A percentile compares a stretch with the other conserved stretches of the same genome.
These are phyloP conservation scores for Alternaria sp. DNA, from an alignment of 2,329 filamentous ascomycete genomes.

Conservation along the genomic window DNA sequence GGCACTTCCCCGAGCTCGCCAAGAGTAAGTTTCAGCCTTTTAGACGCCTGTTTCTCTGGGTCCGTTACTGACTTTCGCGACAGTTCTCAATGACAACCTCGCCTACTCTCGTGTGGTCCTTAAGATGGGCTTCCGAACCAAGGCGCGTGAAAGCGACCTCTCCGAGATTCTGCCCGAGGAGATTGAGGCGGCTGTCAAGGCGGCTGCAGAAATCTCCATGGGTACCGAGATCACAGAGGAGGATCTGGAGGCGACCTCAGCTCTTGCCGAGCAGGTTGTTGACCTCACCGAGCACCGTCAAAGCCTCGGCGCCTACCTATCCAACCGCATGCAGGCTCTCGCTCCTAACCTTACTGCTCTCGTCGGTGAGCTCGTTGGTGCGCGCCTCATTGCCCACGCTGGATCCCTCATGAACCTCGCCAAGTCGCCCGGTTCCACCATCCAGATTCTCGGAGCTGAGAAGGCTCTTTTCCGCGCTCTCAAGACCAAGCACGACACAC, in stretches of 20 bases:
- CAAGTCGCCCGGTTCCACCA: slow-evolving; percentile 92
- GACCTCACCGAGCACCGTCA: slow-evolving; percentile 81
- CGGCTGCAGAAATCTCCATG: slow-evolving; percentile 96
- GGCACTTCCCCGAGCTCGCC: slow-evolving; percentile 98
- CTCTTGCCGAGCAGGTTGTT: slow-evolving; percentile 91
- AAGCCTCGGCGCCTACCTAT: slow-evolving; percentile 86
- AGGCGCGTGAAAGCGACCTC: slow-evolving; percentile 76
- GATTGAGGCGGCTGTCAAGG: slow-evolving; percentile 89
- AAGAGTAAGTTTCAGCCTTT: slow-evolving; percentile 63
- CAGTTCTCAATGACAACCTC: slow-evolving; percentile 72
- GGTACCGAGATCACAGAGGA: slow-evolving; percentile 94
- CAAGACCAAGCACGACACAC: slow-evolving; percentile 99
- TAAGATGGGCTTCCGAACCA: slow-evolving; percentile 85
- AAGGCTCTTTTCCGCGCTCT: slow-evolving; percentile 98
- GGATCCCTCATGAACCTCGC: slow-evolving; percentile 94
- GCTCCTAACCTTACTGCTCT: slow-evolving; percentile 94
- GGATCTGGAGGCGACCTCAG: slow-evolving; percentile 90
- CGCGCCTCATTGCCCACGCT: slow-evolving; percentile 90
- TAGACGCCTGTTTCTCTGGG: neutral
- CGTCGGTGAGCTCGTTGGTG: slow-evolving; percentile 91
- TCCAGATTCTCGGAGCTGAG: slow-evolving; percentile 97
- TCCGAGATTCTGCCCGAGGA: slow-evolving; percentile 87
- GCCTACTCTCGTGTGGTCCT: slow-evolving; percentile 84
- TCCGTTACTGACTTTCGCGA: neutral
- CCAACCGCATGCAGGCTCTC: slow-evolving; percentile 93